A percentile compares a stretch with the other conserved stretches of the same genome.
These are phyloP conservation scores for Salvia rosmarinus DNA, from an alignment of 257 asterid genomes.

Conservation along the genomic window DNA sequence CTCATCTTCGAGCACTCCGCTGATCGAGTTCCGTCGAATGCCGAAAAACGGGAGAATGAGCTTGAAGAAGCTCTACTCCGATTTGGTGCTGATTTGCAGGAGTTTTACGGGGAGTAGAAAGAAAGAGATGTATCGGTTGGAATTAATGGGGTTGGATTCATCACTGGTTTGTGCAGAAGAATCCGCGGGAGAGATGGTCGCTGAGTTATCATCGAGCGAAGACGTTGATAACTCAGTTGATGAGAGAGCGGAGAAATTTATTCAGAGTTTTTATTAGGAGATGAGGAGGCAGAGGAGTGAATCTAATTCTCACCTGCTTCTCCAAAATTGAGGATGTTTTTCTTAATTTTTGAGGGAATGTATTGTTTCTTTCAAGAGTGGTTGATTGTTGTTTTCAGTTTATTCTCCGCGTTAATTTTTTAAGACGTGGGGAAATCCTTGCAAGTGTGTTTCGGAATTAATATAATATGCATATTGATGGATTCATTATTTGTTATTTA, in stretches of 20 bases:
- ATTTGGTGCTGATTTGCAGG: slow-evolving; percentile 34
- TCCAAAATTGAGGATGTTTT: background rate
- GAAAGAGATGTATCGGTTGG: slow-evolving; percentile 20
- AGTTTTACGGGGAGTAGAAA: slow-evolving; percentile 39
- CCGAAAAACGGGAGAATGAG: slow-evolving; percentile 36
- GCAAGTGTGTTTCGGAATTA: background rate
- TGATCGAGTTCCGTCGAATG: slow-evolving; percentile 36
- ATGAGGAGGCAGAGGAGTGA: slow-evolving; percentile 65
- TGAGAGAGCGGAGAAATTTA: slow-evolving; percentile 80
- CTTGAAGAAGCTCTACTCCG: slow-evolving; percentile 42
- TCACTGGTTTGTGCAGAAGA: slow-evolving; percentile 25
- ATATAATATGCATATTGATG: too few relatives aligned
- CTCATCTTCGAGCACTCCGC: slow-evolving; percentile 67
- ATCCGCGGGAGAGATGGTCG: slow-evolving; percentile 25
- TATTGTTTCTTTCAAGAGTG: background rate
- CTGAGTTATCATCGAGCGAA: slow-evolving; percentile 30
- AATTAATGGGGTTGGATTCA: slow-evolving; percentile 33
- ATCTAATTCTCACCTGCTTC: slow-evolving; percentile 32
- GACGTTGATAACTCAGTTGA: slow-evolving; percentile 53
- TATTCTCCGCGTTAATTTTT: background rate
- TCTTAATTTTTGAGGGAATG: background rate
- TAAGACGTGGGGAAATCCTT: background rate
- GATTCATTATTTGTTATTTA: too few relatives aligned
- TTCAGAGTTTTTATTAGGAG: slow-evolving; percentile 72
- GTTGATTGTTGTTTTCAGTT: background rate